Evolutionary conservation across 345 rosid species (phyloP), one percentile per base, ranked within the genome.

Genomic region (Boechera divaricarpa): DNA sequence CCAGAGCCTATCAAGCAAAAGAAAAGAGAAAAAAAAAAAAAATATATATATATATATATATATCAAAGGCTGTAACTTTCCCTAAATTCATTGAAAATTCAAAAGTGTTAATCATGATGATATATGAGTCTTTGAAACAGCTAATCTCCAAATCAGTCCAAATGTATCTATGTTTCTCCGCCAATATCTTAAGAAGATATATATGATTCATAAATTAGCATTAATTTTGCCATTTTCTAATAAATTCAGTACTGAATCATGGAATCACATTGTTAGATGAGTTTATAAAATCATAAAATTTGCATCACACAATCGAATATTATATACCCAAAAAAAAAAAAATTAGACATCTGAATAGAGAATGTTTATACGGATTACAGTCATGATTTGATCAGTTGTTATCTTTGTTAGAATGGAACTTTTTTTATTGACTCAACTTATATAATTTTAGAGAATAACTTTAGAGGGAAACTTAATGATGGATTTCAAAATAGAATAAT

Each of bases 41-140:
- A 5, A 36, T 2, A 16, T 16, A 16, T 16, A 16, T 16, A 16
- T 8, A 21, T 21, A 21, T 38, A 8, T 38, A 38, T 15, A 3
- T 4, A 38, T 47, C 16, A 70, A 56, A 63, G 66, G 60, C 70
- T 62, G 58, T 15, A 70, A 70, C 67, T 70, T 77, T 70, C 71
- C 52, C 72, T 70, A 35, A 77, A 77, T 70, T 70, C 44, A 70
- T 70, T 77, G 71, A 47, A 70, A 64, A 62, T 11, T 18, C 2
- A 32, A 29, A 77, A 54, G 75, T 77, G 45, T 38, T 71, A 63
- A 38, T 70, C 36, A 77, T 77, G 80, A 69, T 68, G 59, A 71
- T 33, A 33, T 38, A n/a, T n/a, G 35, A 35, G 66, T 29, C 72
- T 64, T 77, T 61, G 68, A 71, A 77, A 64, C 51, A 64, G 81